Percentiles rank a stretch among this genome's conserved stretches.
Evolutionary conservation across 805 yeast species (phyloP).

Genomic region (Metschnikowia hibisci): DNA sequence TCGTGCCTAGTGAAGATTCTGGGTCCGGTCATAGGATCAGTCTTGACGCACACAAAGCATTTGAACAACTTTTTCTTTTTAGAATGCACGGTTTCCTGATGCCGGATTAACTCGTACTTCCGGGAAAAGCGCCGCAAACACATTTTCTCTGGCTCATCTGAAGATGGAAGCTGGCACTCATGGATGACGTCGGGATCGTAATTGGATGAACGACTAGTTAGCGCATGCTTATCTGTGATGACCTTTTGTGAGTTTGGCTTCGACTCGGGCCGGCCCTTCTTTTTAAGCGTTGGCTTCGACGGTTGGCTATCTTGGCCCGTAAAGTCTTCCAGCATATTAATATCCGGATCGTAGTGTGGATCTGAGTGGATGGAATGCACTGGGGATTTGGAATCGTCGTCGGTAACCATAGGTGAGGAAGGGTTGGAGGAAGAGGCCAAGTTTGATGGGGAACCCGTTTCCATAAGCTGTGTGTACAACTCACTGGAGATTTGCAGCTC

Average conservation of each 20-base stretch:
- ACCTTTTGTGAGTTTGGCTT: conserved; percentile 28
- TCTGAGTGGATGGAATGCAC: not conserved
- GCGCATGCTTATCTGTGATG: conserved; percentile 21
- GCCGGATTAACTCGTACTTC: conserved; percentile 91
- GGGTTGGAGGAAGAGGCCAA: conserved; percentile 4
- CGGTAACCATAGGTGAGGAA: conserved; percentile 9
- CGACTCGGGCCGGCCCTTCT: conserved; percentile 21
- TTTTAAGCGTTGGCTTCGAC: conserved; percentile 3
- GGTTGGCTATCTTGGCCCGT: not conserved
- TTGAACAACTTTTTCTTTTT: conserved; percentile 78
- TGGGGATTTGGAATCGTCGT: conserved; percentile 3
- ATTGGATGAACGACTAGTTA: conserved; percentile 35
- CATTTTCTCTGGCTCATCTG: conserved; percentile 38
- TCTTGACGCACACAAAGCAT: conserved; percentile 81
- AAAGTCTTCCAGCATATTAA: conserved; percentile 1
- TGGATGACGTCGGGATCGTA: conserved; percentile 46
- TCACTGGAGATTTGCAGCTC: conserved; percentile 6
- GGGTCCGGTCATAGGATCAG: conserved; percentile 49
- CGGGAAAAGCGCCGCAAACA: conserved; percentile 43
- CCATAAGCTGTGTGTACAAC: conserved; percentile 2
- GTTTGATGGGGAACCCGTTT: conserved; percentile 3
- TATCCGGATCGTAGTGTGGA: conserved; percentile 1
- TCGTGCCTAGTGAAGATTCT: conserved; percentile 92
- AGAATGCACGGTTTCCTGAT: conserved; percentile 95
- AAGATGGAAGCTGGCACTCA: conserved; percentile 43